These are phyloP conservation scores for Penicillium turbatum DNA, from an alignment of 495 filamentous ascomycete genomes.

Conservation along the genomic window DNA sequence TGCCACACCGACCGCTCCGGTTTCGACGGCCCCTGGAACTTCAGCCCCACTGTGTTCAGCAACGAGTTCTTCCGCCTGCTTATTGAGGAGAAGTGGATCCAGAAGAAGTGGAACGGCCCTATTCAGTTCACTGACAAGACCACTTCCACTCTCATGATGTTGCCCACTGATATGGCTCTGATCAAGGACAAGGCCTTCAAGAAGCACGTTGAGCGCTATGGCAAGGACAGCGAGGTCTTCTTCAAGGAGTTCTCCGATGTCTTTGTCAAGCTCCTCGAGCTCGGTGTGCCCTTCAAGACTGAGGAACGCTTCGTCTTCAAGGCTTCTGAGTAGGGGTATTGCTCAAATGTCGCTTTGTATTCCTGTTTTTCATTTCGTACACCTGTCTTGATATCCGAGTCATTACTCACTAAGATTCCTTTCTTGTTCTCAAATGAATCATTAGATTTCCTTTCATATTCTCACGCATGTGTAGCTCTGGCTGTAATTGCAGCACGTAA, in stretches of 20 bases:
- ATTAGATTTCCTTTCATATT: not conserved
- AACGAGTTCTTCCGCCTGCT: constrained; percentile 93
- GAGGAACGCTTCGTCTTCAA: constrained; percentile 73
- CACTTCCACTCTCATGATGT: constrained; percentile 92
- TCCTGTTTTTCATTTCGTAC: constrained; percentile 11
- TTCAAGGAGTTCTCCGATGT: constrained; percentile 88
- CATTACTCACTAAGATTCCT: constrained; percentile 15
- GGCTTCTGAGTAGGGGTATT: constrained; percentile 45
- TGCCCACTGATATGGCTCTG: constrained; percentile 85
- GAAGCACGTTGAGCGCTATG: constrained; percentile 82
- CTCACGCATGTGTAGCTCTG: not conserved
- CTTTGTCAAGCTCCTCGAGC: constrained; percentile 80
- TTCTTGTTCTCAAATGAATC: constrained; percentile 11
- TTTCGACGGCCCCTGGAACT: constrained; percentile 92
- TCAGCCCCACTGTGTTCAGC: constrained; percentile 87
- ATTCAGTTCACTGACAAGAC: constrained; percentile 78
- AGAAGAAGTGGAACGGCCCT: constrained; percentile 91
- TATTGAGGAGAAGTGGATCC: constrained; percentile 86
- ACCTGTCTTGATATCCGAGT: constrained; percentile 35
- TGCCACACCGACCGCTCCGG: constrained; percentile 88
- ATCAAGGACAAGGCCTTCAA: constrained; percentile 86
- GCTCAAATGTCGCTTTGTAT: constrained; percentile 6
- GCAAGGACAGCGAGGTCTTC: constrained; percentile 85
- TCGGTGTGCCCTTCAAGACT: constrained; percentile 86
- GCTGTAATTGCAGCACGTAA: not conserved